A percentile compares a stretch with the other conserved stretches of the same genome.
These are phyloP conservation scores for Adansonia madagascariensis DNA, from an alignment of 441 rosid genomes.

Conservation along the genomic window DNA sequence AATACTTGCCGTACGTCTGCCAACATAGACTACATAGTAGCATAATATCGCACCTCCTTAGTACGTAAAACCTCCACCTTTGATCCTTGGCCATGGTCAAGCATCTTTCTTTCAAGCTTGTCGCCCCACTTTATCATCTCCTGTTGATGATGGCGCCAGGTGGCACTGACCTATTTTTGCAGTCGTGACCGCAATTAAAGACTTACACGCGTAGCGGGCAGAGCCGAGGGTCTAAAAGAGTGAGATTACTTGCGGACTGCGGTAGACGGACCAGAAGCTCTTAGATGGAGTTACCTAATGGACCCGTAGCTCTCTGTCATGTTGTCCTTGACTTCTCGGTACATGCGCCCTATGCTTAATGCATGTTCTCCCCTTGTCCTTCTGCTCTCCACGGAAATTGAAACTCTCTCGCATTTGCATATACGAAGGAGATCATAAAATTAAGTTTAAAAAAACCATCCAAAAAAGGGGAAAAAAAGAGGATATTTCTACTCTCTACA, in stretches of 20 bases:
- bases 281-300: slow-evolving; percentile 15
- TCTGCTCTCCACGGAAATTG: neutral
- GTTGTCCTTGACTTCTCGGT: neutral
- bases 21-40: slow-evolving; percentile 28
- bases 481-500: no score
- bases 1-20: slow-evolving; percentile 34
- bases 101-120: slow-evolving; percentile 31
- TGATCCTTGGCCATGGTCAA: slow-evolving; percentile 33
- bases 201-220: neutral
- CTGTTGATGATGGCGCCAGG: slow-evolving; percentile 23
- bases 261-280: slow-evolving; percentile 11
- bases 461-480: no score
- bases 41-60: slow-evolving; percentile 32
- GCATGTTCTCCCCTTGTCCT: neutral
- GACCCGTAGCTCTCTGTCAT: neutral
- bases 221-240: neutral
- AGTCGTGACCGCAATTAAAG: slow-evolving; percentile 23
- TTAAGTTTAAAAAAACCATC: no score
- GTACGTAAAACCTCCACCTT: slow-evolving; percentile 31
- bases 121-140: slow-evolving; percentile 20
- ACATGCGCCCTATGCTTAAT: neutral
- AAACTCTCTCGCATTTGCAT: neutral
- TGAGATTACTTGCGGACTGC: slow-evolving; percentile 9
- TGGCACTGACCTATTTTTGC: slow-evolving; percentile 31
- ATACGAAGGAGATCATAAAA: neutral